Evolutionary conservation across 768 basidiomycete species (phyloP).

Genomic region (Piloderma croceum): DNA sequence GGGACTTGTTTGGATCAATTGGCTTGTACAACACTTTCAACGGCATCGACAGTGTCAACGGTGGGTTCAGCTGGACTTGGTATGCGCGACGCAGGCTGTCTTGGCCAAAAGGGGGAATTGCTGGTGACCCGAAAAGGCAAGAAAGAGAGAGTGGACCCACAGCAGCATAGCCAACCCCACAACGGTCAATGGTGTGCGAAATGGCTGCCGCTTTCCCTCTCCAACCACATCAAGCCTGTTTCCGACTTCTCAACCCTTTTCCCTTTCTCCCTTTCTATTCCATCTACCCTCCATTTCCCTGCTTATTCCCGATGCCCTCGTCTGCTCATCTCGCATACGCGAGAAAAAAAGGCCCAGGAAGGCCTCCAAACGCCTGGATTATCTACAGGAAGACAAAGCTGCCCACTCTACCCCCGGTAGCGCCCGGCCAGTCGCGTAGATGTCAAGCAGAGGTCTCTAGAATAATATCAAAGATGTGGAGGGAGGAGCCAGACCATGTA

Average conservation of each 20-base stretch:
- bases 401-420: slow-evolving; percentile 33
- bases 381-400: slow-evolving; percentile 65
- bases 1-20: no score
- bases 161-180: neutral
- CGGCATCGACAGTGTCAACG: no score
- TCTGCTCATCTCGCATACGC: slow-evolving; percentile 4
- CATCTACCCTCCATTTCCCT: slow-evolving; percentile 3
- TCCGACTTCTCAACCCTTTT: slow-evolving; percentile 5
- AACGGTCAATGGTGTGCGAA: neutral
- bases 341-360: slow-evolving; percentile 34
- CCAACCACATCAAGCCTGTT: slow-evolving; percentile 1
- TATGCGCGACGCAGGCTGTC: neutral
- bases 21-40: no score
- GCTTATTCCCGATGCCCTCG: neutral
- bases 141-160: neutral
- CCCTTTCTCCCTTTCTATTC: slow-evolving; percentile 7
- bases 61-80: no score
- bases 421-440: slow-evolving; percentile 28
- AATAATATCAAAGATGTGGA: slow-evolving; percentile 62
- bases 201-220: neutral
- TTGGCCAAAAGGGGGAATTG: neutral
- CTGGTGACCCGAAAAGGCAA: neutral
- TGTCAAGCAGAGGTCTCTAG: slow-evolving; percentile 64
- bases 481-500: slow-evolving; percentile 40
- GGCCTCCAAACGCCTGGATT: slow-evolving; percentile 83